Percentiles rank a stretch among this genome's conserved stretches.
These are phyloP conservation scores for Apiospora hydei DNA, from an alignment of 2,329 filamentous ascomycete species.

Conservation along the genomic window DNA sequence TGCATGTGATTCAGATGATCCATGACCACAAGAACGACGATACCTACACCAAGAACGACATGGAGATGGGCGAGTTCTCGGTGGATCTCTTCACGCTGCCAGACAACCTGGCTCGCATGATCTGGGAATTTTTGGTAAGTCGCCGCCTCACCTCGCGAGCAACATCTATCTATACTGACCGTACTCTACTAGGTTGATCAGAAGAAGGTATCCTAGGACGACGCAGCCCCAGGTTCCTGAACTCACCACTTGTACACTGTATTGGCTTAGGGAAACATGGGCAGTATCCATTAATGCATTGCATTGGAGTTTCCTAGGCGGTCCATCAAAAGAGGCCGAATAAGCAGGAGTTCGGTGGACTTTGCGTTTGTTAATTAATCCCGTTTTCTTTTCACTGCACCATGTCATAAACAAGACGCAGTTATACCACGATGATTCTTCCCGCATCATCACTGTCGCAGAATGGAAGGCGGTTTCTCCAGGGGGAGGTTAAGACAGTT, in stretches of 20 bases:
- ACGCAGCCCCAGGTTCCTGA: background rate
- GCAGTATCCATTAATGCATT: constrained; percentile 23
- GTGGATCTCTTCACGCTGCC: constrained; percentile 98
- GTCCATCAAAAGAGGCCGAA: constrained; percentile 14
- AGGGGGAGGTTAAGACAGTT: background rate
- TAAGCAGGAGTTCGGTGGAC: constrained; percentile 9
- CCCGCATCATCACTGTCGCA: background rate
- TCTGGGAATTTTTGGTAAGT: constrained; percentile 83
- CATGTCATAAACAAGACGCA: constrained; percentile 11
- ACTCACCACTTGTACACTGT: constrained; percentile 22
- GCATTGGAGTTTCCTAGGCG: constrained; percentile 24
- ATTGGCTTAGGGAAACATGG: constrained; percentile 17
- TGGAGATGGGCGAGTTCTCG: constrained; percentile 97
- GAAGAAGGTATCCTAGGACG: constrained; percentile 35
- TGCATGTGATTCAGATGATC: constrained; percentile 96
- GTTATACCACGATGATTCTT: background rate
- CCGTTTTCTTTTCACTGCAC: constrained; percentile 8
- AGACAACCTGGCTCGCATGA: constrained; percentile 85
- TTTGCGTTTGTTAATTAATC: constrained; percentile 16
- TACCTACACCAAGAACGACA: constrained; percentile 96
- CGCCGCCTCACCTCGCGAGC: background rate
- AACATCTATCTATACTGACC: constrained; percentile 27
- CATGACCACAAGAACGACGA: constrained; percentile 95
- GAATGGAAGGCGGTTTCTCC: background rate
- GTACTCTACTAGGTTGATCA: constrained; percentile 36